Base-by-base conservation (phyloP, 2,329 filamentous ascomycete genomes). In the Trichoderma koningii region DNA sequence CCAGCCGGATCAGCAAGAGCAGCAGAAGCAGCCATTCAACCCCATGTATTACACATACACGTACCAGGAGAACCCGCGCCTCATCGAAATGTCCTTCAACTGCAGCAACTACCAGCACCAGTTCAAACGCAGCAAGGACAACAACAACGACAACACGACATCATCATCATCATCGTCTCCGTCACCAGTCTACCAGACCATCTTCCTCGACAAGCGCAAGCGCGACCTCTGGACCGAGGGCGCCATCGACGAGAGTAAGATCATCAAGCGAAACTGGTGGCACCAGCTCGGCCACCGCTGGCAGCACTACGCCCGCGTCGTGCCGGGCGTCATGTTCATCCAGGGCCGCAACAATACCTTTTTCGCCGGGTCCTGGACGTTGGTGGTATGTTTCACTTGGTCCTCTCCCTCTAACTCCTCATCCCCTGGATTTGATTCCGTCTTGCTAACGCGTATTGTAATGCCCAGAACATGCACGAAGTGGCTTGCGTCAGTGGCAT, bases 61-160 rank as follows among this genome's bases (percentile, higher is more conserved):
- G 60, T 89, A 89, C 72, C 75, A 79, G 0, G 66, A 81, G 15
- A 82, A 88, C 69, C 79, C 80, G 1, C 82, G 78, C 2, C 84
- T 86, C 70, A 83, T 89, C 7, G 86, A 89, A 73, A 89, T 89
- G 87, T 88, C 84, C 64, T 92, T 91, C 75, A 88, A 92, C 74
- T 90, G 87, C 76, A 89, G 87, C 44, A 90, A 91, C 73, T 91
- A 92, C 75, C 89, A 92, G 73, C 82, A 87, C 51, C 89, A 92
- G 72, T 89, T 92, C 68, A 85, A 86, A 1, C 17, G 19, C 10
- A 34, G 30, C 30, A 34, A 7, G 26, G 30, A 34, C 30, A 10
- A 34, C 30, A 28, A 28, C 4, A 28, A 28, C 28, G 5, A 34
- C 30, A 9, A 52, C 28, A 6, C 26, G 1, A 30, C 50, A 3